Conservation (phyloP, 257 asterid species). For the Solanum bukasovii region DNA sequence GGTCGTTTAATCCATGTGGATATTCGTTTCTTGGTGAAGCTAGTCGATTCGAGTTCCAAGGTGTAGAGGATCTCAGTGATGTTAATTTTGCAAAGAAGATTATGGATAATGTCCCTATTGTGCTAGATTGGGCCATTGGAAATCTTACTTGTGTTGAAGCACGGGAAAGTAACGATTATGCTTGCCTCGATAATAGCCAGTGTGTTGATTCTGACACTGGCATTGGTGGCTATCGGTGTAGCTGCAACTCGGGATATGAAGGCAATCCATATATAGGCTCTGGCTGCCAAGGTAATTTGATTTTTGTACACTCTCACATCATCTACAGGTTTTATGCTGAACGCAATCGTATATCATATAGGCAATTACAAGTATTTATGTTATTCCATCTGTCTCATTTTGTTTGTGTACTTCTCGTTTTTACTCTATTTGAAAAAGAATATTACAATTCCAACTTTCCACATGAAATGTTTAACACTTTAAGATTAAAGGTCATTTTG, state of each 20-base stretch:
- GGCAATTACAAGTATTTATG: no score
- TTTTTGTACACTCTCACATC: no score
- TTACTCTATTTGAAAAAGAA: no score
- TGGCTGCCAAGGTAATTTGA: conserved; percentile 55
- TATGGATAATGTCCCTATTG: conserved; percentile 27
- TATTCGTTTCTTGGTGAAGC: conserved; percentile 64
- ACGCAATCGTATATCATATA: no score
- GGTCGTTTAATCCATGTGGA: conserved; percentile 43
- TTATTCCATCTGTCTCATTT: no score
- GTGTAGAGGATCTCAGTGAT: conserved; percentile 38
- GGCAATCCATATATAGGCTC: conserved; percentile 54
- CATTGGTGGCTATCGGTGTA: conserved; percentile 51
- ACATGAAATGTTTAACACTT: rapidly evolving
- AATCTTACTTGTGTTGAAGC: conserved; percentile 35
- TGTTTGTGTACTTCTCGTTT: no score
- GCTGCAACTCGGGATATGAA: conserved; percentile 37
- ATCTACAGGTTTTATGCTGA: rapidly evolving
- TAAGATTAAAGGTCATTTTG: no score
- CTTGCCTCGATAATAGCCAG: conserved; percentile 32
- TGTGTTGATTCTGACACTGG: conserved; percentile 46
- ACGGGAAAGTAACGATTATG: conserved; percentile 6
- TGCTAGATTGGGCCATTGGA: conserved; percentile 67
- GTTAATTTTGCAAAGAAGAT: conserved; percentile 27
- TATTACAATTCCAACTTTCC: no score
- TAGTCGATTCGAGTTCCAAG: conserved; percentile 29